These are phyloP conservation scores for Hypsizygus marmoreus DNA, from an alignment of 768 basidiomycete genomes.

Conservation along the genomic window DNA sequence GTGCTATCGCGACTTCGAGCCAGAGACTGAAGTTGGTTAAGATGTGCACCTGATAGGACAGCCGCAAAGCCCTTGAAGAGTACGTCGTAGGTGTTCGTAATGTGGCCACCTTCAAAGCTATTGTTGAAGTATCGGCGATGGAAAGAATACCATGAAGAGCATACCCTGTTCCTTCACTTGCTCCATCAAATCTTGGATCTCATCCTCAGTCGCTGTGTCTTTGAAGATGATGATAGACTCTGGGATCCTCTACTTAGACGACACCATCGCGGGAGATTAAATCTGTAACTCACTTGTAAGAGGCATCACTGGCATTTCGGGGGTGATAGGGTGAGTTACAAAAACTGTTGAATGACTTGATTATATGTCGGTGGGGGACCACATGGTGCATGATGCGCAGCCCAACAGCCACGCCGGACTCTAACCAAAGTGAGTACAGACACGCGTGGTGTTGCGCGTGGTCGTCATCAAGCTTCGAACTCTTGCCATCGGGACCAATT, in stretches of 20 bases:
- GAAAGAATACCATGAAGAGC: not conserved
- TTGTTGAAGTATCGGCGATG: not conserved
- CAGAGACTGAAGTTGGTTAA: not conserved
- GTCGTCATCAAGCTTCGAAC: no score
- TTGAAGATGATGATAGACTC: slow-evolving; percentile 4
- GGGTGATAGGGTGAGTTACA: no score
- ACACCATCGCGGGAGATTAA: no score
- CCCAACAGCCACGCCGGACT: no score
- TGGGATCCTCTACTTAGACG: not conserved
- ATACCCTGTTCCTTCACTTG: slow-evolving; percentile 1
- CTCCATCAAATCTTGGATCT: not conserved
- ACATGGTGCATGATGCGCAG: no score
- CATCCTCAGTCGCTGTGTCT: slow-evolving; percentile 1
- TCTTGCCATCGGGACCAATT: no score
- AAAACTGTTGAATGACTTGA: no score
- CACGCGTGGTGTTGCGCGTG: no score
- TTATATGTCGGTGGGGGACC: no score
- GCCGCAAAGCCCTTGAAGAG: slow-evolving; percentile 7
- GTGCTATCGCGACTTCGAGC: not conserved
- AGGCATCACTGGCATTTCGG: no score
- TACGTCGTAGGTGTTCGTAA: slow-evolving; percentile 4
- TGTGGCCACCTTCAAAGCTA: slow-evolving; percentile 6
- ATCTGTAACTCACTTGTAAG: no score
- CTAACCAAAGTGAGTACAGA: no score
- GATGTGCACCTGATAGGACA: not conserved